These are phyloP conservation scores for Carpinus fangiana DNA, from an alignment of 306 rosid genomes.

Conservation along the genomic window DNA sequence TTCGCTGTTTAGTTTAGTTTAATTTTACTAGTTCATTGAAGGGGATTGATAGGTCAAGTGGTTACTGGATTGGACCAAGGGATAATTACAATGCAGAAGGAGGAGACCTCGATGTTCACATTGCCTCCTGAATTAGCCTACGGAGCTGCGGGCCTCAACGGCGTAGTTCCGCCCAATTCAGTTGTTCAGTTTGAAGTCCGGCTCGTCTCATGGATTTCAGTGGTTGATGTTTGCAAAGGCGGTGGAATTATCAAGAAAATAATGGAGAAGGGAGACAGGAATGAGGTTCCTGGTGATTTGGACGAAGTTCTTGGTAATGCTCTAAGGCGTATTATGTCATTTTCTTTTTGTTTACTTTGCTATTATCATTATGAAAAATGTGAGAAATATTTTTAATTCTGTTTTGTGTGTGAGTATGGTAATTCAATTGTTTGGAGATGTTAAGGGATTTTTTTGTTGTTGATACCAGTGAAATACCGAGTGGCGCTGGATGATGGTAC, in stretches of 20 bases:
- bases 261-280: conserved; percentile 45
- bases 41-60: conserved; percentile 45
- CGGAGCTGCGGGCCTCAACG: conserved; percentile 10
- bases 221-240: conserved; percentile 58
- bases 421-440: not conserved
- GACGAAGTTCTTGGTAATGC: conserved; percentile 72
- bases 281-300: conserved; percentile 48
- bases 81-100: conserved; percentile 57
- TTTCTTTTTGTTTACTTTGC: not conserved
- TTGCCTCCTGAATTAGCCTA: conserved; percentile 39
- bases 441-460: not conserved
- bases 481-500: conserved; percentile 53
- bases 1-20: conserved; percentile 2
- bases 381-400: not conserved
- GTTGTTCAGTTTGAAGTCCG: conserved; percentile 55
- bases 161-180: conserved; percentile 28
- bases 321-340: conserved; percentile 15
- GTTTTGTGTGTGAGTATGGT: not conserved
- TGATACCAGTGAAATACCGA: conserved; percentile 54
- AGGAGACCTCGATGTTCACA: conserved; percentile 62
- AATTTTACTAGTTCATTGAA: conserved; percentile 14
- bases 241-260: conserved; percentile 70
- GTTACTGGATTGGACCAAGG: conserved; percentile 55
- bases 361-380: not conserved
- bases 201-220: conserved; percentile 62